Conservation (phyloP, 2,329 filamentous ascomycete species). For the Claviceps sp. region DNA sequence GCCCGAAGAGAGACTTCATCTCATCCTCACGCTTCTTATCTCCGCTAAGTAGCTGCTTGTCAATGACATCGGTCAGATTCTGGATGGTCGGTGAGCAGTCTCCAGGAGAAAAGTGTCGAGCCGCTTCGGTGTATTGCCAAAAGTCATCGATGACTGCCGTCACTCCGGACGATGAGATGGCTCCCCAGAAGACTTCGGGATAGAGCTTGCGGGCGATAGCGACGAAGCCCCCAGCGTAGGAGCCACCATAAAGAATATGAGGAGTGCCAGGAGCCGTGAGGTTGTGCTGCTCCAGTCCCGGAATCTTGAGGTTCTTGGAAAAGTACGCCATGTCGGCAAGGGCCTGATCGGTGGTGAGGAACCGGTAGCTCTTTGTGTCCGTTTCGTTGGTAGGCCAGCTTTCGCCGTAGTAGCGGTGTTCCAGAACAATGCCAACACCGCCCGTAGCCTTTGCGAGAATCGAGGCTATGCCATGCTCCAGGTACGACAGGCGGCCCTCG, state of each 20-base stretch:
- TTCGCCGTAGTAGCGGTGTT: constrained; percentile 77
- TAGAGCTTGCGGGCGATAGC: constrained; percentile 66
- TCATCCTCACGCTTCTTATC: constrained; percentile 27
- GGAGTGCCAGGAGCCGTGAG: constrained; percentile 52
- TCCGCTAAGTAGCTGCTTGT: constrained; percentile 21
- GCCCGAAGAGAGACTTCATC: constrained; percentile 35
- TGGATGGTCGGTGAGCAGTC: constrained; percentile 54
- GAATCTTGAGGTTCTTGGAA: constrained; percentile 56
- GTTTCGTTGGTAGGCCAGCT: constrained; percentile 58
- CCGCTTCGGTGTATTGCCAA: constrained; percentile 47
- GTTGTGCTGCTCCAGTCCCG: constrained; percentile 53
- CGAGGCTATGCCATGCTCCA: constrained; percentile 66
- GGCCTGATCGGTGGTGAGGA: constrained; percentile 72
- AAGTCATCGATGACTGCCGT: constrained; percentile 67
- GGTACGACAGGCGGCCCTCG: constrained; percentile 47
- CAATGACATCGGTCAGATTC: constrained; percentile 36
- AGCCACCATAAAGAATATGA: constrained; percentile 72
- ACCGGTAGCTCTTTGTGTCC: constrained; percentile 56
- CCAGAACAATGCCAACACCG: constrained; percentile 67
- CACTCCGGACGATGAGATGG: constrained; percentile 70
- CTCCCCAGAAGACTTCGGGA: constrained; percentile 64
- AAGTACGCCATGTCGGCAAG: constrained; percentile 75
- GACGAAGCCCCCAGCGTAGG: constrained; percentile 68
- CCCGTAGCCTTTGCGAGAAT: constrained; percentile 56
- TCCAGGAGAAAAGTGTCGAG: constrained; percentile 33